These are phyloP conservation scores for Pezicula neosporulosa DNA, from an alignment of 2,329 filamentous ascomycete species.

Conservation along the genomic window DNA sequence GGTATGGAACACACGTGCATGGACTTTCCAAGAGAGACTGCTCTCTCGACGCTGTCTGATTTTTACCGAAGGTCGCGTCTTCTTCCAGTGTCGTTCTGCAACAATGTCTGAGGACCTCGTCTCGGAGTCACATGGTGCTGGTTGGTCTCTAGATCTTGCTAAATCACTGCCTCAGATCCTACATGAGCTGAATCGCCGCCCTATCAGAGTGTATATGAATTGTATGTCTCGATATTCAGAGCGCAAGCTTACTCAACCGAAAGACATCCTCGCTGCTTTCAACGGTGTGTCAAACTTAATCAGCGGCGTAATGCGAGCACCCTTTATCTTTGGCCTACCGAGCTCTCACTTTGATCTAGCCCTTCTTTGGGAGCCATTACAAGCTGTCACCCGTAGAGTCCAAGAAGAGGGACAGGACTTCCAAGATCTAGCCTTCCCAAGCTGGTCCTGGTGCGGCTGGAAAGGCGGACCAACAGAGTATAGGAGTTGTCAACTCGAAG, in stretches of 20 bases:
- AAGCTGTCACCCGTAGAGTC: background rate
- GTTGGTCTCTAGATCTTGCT: slow-evolving; percentile 28
- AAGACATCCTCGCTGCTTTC: slow-evolving; percentile 32
- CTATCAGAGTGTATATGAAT: slow-evolving; percentile 28
- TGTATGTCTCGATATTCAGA: slow-evolving; percentile 28
- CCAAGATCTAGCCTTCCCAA: slow-evolving; percentile 24
- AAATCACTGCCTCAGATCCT: slow-evolving; percentile 26
- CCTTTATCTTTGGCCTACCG: slow-evolving; percentile 28
- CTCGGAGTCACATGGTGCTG: slow-evolving; percentile 18
- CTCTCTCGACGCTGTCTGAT: slow-evolving; percentile 32
- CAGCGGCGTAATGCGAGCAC: slow-evolving; percentile 17
- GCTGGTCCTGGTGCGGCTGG: slow-evolving; percentile 35
- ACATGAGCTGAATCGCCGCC: slow-evolving; percentile 19
- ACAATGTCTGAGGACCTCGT: slow-evolving; percentile 27
- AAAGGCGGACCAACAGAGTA: slow-evolving; percentile 17
- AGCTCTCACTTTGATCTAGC: slow-evolving; percentile 32
- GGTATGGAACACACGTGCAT: slow-evolving; percentile 32
- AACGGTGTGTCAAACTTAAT: slow-evolving; percentile 27
- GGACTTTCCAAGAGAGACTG: slow-evolving; percentile 37
- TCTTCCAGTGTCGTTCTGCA: slow-evolving; percentile 26
- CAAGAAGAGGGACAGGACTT: background rate
- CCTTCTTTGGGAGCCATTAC: slow-evolving; percentile 28
- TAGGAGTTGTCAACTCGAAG: slow-evolving; percentile 20
- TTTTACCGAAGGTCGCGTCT: slow-evolving; percentile 29
- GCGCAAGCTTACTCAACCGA: slow-evolving; percentile 20